A percentile compares a stretch with the other conserved stretches of the same genome.
These are phyloP conservation scores for Candida dendrica DNA, from an alignment of 805 yeast species.

Conservation along the genomic window DNA sequence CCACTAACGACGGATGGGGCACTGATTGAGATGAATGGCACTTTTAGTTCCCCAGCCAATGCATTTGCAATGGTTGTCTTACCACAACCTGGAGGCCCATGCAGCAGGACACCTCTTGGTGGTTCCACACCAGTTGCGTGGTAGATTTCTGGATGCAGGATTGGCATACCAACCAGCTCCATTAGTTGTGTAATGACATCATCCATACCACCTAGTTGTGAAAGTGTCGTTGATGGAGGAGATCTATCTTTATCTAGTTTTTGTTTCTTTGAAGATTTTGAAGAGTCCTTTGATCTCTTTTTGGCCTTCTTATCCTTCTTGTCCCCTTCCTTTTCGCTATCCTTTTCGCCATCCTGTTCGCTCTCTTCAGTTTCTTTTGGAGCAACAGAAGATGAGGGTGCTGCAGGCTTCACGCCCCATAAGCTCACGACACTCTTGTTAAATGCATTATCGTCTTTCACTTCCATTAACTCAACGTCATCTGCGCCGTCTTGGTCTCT, in stretches of 20 bases:
- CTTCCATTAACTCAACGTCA: constrained; percentile 53
- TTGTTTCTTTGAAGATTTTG: constrained; percentile 28
- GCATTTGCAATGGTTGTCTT: constrained; percentile 96
- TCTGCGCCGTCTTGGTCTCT: constrained; percentile 21
- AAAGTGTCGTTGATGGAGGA: constrained; percentile 61
- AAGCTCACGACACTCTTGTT: constrained; percentile 69
- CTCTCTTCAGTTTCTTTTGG: constrained; percentile 8
- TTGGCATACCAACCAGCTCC: constrained; percentile 89
- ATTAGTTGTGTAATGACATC: constrained; percentile 75
- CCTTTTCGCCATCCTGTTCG: constrained; percentile 6
- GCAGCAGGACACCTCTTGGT: constrained; percentile 87
- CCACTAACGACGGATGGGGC: constrained; percentile 98
- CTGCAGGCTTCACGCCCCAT: constrained; percentile 43
- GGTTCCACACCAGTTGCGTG: constrained; percentile 86
- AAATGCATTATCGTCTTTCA: constrained; percentile 55
- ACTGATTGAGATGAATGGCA: constrained; percentile 83
- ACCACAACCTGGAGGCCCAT: constrained; percentile 99
- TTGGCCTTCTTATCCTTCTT: constrained; percentile 34
- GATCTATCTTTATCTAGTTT: constrained; percentile 49
- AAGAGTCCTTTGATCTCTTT: constrained; percentile 44
- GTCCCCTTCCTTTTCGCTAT: constrained; percentile 17
- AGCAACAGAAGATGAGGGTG: constrained; percentile 15
- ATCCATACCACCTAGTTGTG: constrained; percentile 86
- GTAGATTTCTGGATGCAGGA: constrained; percentile 89
- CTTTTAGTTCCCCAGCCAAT: constrained; percentile 87